phyloP scores from a whole-genome alignment of 2,329 filamentous ascomycete genomes.

The Sporothrix globosa region DNA sequence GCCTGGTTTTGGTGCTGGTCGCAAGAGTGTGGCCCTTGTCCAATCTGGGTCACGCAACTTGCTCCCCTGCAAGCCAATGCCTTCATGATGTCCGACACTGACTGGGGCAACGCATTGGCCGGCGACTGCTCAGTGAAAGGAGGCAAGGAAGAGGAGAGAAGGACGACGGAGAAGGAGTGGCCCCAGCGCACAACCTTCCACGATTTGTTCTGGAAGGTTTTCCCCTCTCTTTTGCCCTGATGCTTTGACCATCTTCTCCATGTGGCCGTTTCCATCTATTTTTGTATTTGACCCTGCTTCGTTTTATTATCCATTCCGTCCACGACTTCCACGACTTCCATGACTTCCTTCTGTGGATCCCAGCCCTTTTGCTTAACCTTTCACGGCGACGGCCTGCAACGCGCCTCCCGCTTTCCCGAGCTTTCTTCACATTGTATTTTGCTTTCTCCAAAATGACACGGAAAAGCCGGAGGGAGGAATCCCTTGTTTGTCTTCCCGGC shows the following conservation, averaged over 20 bases:
- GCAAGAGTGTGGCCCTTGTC: slow-evolving; percentile 15
- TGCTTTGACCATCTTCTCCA: not conserved
- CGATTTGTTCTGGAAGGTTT: slow-evolving; percentile 3
- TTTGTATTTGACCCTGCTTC: slow-evolving; percentile 10
- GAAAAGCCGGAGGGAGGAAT: slow-evolving; percentile 7
- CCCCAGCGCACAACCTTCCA: slow-evolving; percentile 8
- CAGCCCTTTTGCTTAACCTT: not conserved
- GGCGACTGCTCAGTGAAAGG: slow-evolving; percentile 20
- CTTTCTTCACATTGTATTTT: not conserved
- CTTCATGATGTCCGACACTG: not conserved
- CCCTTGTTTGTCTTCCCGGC: not conserved
- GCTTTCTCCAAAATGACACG: slow-evolving; percentile 8
- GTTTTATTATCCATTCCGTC: slow-evolving; percentile 13
- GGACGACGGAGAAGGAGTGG: not conserved
- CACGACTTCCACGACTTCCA: not conserved
- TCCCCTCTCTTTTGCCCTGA: not conserved
- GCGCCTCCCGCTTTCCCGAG: too few relatives aligned
- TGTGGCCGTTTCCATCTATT: not conserved
- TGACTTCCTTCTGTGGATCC: slow-evolving; percentile 8
- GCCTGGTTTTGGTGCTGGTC: slow-evolving; percentile 17
- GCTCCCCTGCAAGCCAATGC: not conserved
- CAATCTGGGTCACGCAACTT: slow-evolving; percentile 19
- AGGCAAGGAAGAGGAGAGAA: not conserved
- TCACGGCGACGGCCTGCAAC: not conserved
- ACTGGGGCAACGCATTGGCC: slow-evolving; percentile 16